A percentile compares a stretch with the other conserved stretches of the same genome.
Conservation (phyloP, 2,329 filamentous ascomycete species). For the Pseudogymnoascus verrucosus region DNA sequence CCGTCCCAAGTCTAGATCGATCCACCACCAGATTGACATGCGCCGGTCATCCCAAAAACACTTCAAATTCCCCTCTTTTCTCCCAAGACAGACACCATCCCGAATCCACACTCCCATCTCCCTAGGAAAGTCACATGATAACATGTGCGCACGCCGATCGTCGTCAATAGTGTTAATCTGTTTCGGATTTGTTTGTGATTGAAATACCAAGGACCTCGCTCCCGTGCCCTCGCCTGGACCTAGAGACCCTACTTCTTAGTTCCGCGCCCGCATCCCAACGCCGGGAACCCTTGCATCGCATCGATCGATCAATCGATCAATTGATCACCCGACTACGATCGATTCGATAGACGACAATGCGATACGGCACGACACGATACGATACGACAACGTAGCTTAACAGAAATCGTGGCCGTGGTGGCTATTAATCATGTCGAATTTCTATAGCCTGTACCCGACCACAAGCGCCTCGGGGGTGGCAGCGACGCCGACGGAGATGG, state of each 20-base stretch:
- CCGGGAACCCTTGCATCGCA: not conserved
- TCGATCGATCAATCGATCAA: not conserved
- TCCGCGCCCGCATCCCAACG: not conserved
- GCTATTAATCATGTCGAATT: not conserved
- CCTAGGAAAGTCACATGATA: not conserved
- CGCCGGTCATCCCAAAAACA: not conserved
- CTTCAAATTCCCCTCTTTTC: not conserved
- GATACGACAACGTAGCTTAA: not conserved
- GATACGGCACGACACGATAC: not conserved
- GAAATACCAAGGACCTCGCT: not conserved
- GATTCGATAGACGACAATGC: not conserved
- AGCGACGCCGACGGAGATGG: not conserved
- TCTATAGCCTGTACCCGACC: not conserved
- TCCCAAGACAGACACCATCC: not conserved
- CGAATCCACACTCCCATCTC: not conserved
- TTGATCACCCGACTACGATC: not conserved
- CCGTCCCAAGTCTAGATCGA: not conserved
- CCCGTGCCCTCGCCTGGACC: not conserved
- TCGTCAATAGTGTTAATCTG: not conserved
- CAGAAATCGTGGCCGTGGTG: not conserved
- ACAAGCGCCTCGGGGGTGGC: not conserved
- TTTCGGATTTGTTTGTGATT: not conserved
- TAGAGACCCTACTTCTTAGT: not conserved
- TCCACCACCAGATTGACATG: not conserved
- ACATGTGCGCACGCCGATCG: not conserved